Percentiles rank a stretch among this genome's conserved stretches.
Evolutionary conservation across 2,329 filamentous ascomycete species (phyloP).

Genomic region (Sporothrix luriei): DNA sequence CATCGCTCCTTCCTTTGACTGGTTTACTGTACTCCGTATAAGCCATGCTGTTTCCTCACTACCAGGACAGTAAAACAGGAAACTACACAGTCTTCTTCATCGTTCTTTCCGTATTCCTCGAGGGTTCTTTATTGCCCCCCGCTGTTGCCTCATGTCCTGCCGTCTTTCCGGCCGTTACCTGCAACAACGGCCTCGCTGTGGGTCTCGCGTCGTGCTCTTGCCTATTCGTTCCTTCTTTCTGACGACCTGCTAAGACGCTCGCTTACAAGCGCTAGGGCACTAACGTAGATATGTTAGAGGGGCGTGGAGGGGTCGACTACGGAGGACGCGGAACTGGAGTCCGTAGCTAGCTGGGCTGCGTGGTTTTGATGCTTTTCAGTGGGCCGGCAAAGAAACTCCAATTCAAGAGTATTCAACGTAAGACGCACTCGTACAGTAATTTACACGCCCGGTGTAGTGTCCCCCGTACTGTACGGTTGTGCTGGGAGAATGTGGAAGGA

Average conservation of each 20-base stretch:
- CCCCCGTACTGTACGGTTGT: conserved; percentile 1
- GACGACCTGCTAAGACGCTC: no score
- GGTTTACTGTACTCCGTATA: no score
- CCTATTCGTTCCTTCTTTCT: neutral
- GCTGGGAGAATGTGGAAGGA: neutral
- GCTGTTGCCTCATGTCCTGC: neutral
- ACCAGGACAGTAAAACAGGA: neutral
- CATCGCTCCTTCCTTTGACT: no score
- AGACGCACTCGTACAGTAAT: no score
- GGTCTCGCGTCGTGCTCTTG: neutral
- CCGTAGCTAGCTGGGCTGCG: no score
- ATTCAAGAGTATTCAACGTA: no score
- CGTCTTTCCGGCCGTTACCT: no score
- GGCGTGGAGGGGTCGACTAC: no score
- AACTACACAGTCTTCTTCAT: neutral
- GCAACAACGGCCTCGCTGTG: neutral
- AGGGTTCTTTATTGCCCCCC: neutral
- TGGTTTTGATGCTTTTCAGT: no score
- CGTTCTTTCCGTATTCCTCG: neutral
- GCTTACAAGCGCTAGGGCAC: no score
- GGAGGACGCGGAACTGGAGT: neutral
- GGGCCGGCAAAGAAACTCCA: no score
- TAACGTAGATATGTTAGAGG: conserved; percentile 14
- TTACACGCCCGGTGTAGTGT: neutral
- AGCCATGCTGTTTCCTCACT: neutral